These are phyloP conservation scores for Proliferodiscus dingleyae DNA, from an alignment of 2,329 filamentous ascomycete species.

Conservation along the genomic window DNA sequence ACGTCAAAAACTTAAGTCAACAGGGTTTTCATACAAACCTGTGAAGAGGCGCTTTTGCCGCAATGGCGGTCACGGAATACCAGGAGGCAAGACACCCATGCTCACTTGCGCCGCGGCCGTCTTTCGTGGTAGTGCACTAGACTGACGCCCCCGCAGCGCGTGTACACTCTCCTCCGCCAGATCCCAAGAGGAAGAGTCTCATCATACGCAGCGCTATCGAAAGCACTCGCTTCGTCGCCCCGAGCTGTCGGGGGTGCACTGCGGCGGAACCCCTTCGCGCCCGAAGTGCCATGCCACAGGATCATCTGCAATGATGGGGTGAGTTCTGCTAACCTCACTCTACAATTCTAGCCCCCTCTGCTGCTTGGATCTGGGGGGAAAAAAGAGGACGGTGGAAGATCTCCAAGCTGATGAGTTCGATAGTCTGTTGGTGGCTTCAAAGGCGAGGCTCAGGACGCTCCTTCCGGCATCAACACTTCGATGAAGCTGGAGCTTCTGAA, in stretches of 20 bases:
- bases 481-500: constrained; percentile 41
- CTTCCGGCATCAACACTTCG: constrained; percentile 43
- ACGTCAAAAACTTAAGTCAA: not conserved
- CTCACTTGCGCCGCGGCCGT: not conserved
- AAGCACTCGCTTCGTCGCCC: constrained; percentile 52
- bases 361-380: no score
- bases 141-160: constrained; percentile 13
- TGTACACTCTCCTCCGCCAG: constrained; percentile 56
- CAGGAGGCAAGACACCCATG: constrained; percentile 15
- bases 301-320: constrained; percentile 52
- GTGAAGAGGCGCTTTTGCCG: not conserved
- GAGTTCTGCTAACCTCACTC: no score
- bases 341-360: no score
- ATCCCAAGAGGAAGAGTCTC: constrained; percentile 56
- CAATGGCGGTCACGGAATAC: constrained; percentile 23
- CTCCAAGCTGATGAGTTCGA: no score
- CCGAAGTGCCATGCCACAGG: constrained; percentile 57
- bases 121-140: not conserved
- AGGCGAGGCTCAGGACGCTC: constrained; percentile 46
- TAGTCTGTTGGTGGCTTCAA: constrained; percentile 44
- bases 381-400: no score
- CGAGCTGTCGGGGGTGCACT: constrained; percentile 59
- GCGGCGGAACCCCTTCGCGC: constrained; percentile 56
- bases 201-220: constrained; percentile 54
- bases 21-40: not conserved